Evolutionary conservation across 2,329 filamentous ascomycete genomes (phyloP), one percentile per base, ranked within the genome.

Genomic region (Emergomyces pasteurianus): DNA sequence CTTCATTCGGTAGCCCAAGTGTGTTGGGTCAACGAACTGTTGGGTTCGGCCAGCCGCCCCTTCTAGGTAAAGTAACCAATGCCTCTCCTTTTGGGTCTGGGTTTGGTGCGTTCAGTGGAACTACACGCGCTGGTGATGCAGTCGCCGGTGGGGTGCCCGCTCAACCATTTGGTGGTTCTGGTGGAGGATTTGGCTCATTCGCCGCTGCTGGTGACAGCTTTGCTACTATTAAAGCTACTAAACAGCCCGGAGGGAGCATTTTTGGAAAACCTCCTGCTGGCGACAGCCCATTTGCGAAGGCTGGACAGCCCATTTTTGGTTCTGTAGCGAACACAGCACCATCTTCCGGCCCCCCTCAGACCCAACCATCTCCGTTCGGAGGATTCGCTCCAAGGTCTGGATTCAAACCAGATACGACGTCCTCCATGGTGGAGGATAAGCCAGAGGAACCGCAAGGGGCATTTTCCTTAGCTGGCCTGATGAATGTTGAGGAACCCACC

Each of bases 321-420:
- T 31, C 38, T 34, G 26, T 12, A 16, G 34, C 9, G n/a, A 34
- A 34, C 28, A 43, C 31, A 46, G 23, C 23, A 34, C 40, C 55
- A 21, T 57, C 55, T 18, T 7, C 67, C 65, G 38, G 42, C 9
- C 26, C 38, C 34, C 28, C 58, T 31, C 42, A 52, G 26, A 50
- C 58, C 12, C 49, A 57, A 26, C 50, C 61, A 6, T 58, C 57
- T 31, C 64, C 67, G 8, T 58, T 66, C 16, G 62, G 67, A 61
- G 68, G 68, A n/a, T 80, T 80, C 64, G 70, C 68, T 8, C 65
- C 79, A 26, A 74, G 73, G 1, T 77, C 78, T 28, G 72, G 73
- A 12, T 79, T 80, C 63, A 78, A 78, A 65, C 69, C 68, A 3
- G 77, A 79, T 61, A 72, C 69, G 9, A 72, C 71, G 16, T 72